Percentiles rank a stretch among this genome's conserved stretches.
Evolutionary conservation across 2,329 filamentous ascomycete genomes (phyloP).

Genomic region (Calonectria pseudoturangicola): DNA sequence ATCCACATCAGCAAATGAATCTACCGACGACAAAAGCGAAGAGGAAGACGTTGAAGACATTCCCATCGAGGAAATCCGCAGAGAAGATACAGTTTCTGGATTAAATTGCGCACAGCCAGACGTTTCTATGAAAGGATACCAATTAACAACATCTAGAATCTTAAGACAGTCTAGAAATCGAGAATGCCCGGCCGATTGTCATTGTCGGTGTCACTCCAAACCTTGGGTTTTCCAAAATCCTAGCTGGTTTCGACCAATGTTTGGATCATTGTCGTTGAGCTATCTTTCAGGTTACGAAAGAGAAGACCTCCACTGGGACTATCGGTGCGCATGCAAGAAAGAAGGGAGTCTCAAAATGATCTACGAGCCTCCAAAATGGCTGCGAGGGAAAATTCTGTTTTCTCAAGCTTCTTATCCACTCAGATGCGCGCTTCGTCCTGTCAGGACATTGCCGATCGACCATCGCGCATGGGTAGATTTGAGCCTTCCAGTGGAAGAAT

Average conservation of each 20-base stretch:
- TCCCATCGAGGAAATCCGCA: neutral
- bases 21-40: neutral
- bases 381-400: neutral
- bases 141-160: neutral
- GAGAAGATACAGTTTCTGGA: neutral
- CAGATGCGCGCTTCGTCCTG: neutral
- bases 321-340: constrained; percentile 5
- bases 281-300: constrained; percentile 1
- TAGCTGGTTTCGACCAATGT: neutral
- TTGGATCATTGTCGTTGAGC: neutral
- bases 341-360: neutral
- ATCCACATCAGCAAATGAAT: neutral
- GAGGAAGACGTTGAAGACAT: neutral
- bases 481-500: neutral
- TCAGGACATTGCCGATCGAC: neutral
- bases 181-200: neutral
- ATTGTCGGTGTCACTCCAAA: constrained; percentile 15
- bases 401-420: neutral
- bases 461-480: neutral
- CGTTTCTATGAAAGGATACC: neutral
- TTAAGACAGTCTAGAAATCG: neutral
- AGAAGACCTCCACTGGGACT: neutral
- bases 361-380: constrained; percentile 7
- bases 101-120: neutral
- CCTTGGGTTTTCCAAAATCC: neutral